A percentile compares a stretch with the other conserved stretches of the same genome.
Conservation (phyloP, 495 filamentous ascomycete genomes). For the Podospora anserina region DNA sequence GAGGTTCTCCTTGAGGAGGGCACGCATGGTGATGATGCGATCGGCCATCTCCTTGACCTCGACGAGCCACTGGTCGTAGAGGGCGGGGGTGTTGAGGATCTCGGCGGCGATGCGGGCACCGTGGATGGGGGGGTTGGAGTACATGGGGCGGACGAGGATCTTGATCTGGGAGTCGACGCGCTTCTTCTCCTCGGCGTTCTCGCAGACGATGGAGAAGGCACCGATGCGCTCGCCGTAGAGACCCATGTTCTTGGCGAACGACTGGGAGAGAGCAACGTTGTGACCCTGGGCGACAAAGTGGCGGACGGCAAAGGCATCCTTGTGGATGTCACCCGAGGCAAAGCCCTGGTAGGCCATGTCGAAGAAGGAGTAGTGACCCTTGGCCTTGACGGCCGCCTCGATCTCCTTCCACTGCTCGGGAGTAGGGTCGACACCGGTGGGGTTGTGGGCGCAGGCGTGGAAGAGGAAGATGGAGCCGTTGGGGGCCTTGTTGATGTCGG, state of each 20-base stretch:
- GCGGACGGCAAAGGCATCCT: constrained; percentile 87
- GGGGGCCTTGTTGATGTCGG: constrained; percentile 86
- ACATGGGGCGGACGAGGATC: constrained; percentile 93
- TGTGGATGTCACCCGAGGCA: constrained; percentile 85
- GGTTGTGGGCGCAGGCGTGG: constrained; percentile 98
- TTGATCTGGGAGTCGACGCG: constrained; percentile 97
- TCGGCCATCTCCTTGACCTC: constrained; percentile 99
- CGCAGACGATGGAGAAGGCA: constrained; percentile 89
- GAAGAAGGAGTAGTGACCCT: constrained; percentile 93
- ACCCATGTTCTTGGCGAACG: constrained; percentile 99
- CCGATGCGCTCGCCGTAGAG: constrained; percentile 98
- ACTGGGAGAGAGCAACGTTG: constrained; percentile 83
- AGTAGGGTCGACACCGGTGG: constrained; percentile 94
- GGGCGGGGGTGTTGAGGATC: constrained; percentile 81
- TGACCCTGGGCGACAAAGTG: constrained; percentile 93
- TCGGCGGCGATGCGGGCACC: constrained; percentile 89
- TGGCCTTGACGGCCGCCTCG: constrained; percentile 81
- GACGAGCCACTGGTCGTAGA: constrained; percentile 90
- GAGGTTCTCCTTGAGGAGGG: constrained; percentile 86
- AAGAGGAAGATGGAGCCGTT: constrained; percentile 84
- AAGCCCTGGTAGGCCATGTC: constrained; percentile 99
- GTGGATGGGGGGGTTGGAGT: constrained; percentile 97
- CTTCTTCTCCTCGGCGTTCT: constrained; percentile 84
- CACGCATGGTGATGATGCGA: constrained; percentile 97
- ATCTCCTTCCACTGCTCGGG: constrained; percentile 91